phyloP scores from a whole-genome alignment of 2,329 filamentous ascomycete species.

The Thielaviopsis populi region DNA sequence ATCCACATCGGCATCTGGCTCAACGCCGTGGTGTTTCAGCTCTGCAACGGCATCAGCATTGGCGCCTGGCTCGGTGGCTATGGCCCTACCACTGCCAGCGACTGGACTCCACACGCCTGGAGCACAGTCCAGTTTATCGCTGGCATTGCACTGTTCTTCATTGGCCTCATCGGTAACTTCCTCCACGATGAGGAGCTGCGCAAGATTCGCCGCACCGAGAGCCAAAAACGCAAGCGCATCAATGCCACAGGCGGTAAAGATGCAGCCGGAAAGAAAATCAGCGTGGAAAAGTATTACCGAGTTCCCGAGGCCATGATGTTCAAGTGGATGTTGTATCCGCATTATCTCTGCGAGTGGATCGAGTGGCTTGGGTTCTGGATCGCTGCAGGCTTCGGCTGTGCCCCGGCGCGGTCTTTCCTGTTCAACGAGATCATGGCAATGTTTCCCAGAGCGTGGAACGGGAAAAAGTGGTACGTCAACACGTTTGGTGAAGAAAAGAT shows the following conservation, averaged over 20 bases:
- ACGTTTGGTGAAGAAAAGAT: constrained; percentile 79
- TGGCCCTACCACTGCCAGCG: constrained; percentile 46
- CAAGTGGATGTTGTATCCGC: constrained; percentile 68
- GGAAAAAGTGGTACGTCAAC: constrained; percentile 71
- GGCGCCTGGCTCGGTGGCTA: constrained; percentile 74
- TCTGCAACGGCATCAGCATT: constrained; percentile 63
- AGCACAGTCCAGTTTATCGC: constrained; percentile 34
- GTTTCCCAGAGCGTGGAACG: constrained; percentile 70
- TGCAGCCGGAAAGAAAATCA: constrained; percentile 19
- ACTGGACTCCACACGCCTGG: constrained; percentile 29
- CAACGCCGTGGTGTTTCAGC: constrained; percentile 56
- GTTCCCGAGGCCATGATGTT: constrained; percentile 77
- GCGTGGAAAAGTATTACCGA: constrained; percentile 70
- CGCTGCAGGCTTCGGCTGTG: constrained; percentile 48
- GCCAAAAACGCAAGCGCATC: constrained; percentile 32
- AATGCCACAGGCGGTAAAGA: constrained; percentile 23
- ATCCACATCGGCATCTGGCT: constrained; percentile 57
- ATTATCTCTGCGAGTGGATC: constrained; percentile 93
- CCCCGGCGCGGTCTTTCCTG: constrained; percentile 67
- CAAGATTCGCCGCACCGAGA: constrained; percentile 62
- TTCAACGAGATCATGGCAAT: constrained; percentile 82
- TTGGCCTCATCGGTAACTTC: constrained; percentile 67
- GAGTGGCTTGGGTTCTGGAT: constrained; percentile 90
- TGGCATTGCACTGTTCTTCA: constrained; percentile 60
- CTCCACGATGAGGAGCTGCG: constrained; percentile 82